Percentiles rank a stretch among this genome's conserved stretches.
Evolutionary conservation across 2,329 filamentous ascomycete species (phyloP).

Genomic region (Sarocladiaceae sp.): DNA sequence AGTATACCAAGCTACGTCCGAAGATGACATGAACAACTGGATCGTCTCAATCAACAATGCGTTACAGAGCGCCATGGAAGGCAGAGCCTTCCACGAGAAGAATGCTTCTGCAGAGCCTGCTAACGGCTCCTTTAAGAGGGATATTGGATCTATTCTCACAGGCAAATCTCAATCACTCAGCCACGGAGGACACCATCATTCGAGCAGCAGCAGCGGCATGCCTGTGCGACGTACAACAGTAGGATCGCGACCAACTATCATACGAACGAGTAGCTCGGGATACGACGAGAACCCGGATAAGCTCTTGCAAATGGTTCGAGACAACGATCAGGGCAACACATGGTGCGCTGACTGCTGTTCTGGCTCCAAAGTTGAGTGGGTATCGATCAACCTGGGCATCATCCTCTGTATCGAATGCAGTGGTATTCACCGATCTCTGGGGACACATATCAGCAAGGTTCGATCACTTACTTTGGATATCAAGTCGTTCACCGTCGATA

Average conservation of each 20-base stretch:
- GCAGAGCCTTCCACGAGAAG: constrained; percentile 55
- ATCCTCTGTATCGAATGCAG: constrained; percentile 97
- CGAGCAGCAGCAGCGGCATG: constrained; percentile 40
- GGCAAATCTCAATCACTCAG: constrained; percentile 76
- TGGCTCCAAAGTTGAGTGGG: constrained; percentile 92
- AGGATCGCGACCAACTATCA: constrained; percentile 72
- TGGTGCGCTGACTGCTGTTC: constrained; percentile 94
- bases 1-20: constrained; percentile 94
- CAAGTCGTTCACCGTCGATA: constrained; percentile 92
- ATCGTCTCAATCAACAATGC: constrained; percentile 96
- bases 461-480: constrained; percentile 93
- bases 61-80: constrained; percentile 89
- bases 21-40: constrained; percentile 97
- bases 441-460: constrained; percentile 96
- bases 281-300: constrained; percentile 81
- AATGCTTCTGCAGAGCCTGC: constrained; percentile 27
- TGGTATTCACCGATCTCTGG: constrained; percentile 90
- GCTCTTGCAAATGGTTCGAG: constrained; percentile 78
- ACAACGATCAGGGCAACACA: constrained; percentile 86
- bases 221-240: constrained; percentile 86
- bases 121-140: constrained; percentile 62
- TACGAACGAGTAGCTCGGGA: constrained; percentile 61
- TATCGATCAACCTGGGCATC: constrained; percentile 95
- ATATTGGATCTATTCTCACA: constrained; percentile 88
- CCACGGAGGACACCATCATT: constrained; percentile 41